phyloP scores from a whole-genome alignment of 2,329 filamentous ascomycete genomes.

The Phialophora macrospora region DNA sequence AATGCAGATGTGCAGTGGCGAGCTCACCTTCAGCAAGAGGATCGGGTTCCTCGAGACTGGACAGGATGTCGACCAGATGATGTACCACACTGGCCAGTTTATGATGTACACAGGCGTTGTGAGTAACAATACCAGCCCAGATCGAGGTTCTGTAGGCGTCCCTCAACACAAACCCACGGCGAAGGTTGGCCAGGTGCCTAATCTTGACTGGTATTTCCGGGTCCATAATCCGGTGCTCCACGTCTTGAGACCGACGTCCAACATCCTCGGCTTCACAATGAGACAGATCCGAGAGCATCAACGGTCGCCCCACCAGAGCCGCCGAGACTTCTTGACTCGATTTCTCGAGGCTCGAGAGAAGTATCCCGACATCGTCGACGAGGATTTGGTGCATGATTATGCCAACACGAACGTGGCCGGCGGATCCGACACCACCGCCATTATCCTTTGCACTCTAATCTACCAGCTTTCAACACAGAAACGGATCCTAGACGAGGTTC shows the following conservation, averaged over 20 bases:
- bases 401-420: constrained; percentile 43
- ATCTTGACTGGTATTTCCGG: constrained; percentile 57
- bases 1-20: background rate
- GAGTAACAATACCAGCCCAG: too few relatives aligned
- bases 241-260: constrained; percentile 61
- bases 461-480: constrained; percentile 43
- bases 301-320: constrained; percentile 56
- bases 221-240: constrained; percentile 68
- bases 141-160: too few relatives aligned
- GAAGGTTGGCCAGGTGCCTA: constrained; percentile 22
- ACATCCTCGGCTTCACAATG: constrained; percentile 46
- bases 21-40: constrained; percentile 59
- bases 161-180: too few relatives aligned
- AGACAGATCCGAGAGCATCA: constrained; percentile 54
- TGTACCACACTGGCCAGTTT: constrained; percentile 8
- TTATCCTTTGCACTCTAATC: constrained; percentile 41
- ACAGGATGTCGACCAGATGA: constrained; percentile 65
- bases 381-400: constrained; percentile 41
- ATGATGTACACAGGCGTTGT: constrained; percentile 29
- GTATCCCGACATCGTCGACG: constrained; percentile 39
- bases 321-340: constrained; percentile 36
- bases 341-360: constrained; percentile 36
- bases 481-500: constrained; percentile 37
- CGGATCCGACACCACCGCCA: constrained; percentile 46
- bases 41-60: constrained; percentile 76